Percentiles rank a stretch among this genome's conserved stretches.
Evolutionary conservation across 352 stramenopile genomes (phyloP).

Genomic region (Phytophthora boehmeriae): DNA sequence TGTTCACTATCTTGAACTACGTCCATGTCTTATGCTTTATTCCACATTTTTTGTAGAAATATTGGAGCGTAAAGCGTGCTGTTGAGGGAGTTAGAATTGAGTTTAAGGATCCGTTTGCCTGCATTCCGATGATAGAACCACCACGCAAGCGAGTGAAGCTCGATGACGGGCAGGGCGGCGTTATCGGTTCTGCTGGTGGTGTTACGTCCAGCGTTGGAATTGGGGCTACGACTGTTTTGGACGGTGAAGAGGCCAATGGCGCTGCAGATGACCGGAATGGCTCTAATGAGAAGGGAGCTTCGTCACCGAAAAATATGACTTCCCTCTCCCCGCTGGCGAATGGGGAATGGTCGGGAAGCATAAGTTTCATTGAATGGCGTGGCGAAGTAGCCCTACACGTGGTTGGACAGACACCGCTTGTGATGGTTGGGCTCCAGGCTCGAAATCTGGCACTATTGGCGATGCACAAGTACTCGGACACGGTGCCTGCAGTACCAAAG

Average conservation of each 20-base stretch:
- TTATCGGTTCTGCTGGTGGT: slow-evolving; percentile 10
- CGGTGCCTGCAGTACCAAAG: slow-evolving; percentile 21
- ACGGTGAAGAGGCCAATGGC: slow-evolving; percentile 23
- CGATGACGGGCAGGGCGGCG: slow-evolving; percentile 36
- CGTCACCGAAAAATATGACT: slow-evolving; percentile 35
- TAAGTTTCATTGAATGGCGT: slow-evolving; percentile 89
- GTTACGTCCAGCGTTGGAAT: slow-evolving; percentile 1
- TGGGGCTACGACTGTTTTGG: slow-evolving; percentile 12
- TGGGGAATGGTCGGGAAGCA: slow-evolving; percentile 75
- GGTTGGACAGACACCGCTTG: slow-evolving; percentile 70
- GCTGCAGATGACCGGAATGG: slow-evolving; percentile 26
- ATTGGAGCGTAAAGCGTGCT: slow-evolving; percentile 70
- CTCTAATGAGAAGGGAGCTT: slow-evolving; percentile 19
- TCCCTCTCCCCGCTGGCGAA: slow-evolving; percentile 52
- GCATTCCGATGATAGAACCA: slow-evolving; percentile 67
- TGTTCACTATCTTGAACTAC: background rate
- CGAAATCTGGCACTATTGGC: slow-evolving; percentile 75
- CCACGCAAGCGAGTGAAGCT: slow-evolving; percentile 71
- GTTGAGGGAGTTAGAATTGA: slow-evolving; percentile 81
- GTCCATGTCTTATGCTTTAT: background rate
- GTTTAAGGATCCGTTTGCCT: slow-evolving; percentile 82
- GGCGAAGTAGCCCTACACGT: slow-evolving; percentile 79
- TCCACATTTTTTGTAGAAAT: slow-evolving; percentile 38
- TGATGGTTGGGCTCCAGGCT: slow-evolving; percentile 82
- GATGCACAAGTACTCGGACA: slow-evolving; percentile 56